Conservation (phyloP, 257 asterid genomes). For the Mitragyna speciosa region DNA sequence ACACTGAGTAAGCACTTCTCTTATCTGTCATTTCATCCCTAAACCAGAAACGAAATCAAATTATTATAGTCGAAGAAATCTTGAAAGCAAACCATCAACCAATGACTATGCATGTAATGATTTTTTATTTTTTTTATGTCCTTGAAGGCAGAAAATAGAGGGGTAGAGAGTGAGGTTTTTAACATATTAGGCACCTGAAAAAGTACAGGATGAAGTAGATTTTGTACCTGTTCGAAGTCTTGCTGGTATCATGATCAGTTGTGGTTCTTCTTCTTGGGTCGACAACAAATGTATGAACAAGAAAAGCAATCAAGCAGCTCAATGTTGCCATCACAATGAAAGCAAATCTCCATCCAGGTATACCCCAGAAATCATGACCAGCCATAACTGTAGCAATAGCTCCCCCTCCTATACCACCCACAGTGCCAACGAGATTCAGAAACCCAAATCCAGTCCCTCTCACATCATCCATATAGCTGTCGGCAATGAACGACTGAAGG, state of each 20-base stretch:
- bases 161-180: not conserved
- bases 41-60: conserved; percentile 22
- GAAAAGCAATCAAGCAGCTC: conserved; percentile 75
- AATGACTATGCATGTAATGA: not conserved
- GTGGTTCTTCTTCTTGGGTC: conserved; percentile 58
- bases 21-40: conserved; percentile 67
- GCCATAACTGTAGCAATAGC: conserved; percentile 98
- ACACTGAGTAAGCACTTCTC: conserved; percentile 38
- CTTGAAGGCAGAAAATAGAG: not conserved
- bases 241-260: conserved; percentile 35
- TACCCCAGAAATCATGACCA: conserved; percentile 66
- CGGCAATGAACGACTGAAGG: conserved; percentile 92
- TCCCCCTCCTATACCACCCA: conserved; percentile 99
- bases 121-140: too few species aligned
- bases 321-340: conserved; percentile 70
- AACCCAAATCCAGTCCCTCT: conserved; percentile 94
- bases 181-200: not conserved
- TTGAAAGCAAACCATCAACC: not conserved
- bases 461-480: conserved; percentile 74
- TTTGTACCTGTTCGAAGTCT: conserved; percentile 52
- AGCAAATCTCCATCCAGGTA: conserved; percentile 92
- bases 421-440: conserved; percentile 73
- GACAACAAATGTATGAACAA: conserved; percentile 72
- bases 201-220: conserved; percentile 10
- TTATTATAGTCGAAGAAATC: conserved; percentile 4